Conservation (phyloP, 2,329 filamentous ascomycete species). For the Neobulgaria alba region DNA sequence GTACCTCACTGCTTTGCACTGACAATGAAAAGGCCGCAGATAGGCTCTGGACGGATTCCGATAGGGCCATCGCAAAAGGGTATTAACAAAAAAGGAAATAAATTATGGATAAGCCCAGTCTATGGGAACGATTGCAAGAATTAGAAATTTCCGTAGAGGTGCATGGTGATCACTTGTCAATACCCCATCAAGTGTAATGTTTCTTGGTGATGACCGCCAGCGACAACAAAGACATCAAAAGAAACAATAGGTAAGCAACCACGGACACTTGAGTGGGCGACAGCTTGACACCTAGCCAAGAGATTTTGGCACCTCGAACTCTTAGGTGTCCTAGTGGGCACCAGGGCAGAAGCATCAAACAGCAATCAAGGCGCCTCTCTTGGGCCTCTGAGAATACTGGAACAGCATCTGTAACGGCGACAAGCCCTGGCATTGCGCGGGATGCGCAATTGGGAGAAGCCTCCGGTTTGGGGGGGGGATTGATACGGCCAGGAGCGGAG, state of each 20-base stretch:
- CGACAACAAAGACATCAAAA: constrained; percentile 1
- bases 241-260: background rate
- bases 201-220: background rate
- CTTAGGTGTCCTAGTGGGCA: background rate
- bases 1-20: constrained; percentile 9
- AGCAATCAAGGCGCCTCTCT: background rate
- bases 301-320: background rate
- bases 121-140: constrained; percentile 1
- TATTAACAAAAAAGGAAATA: constrained; percentile 1
- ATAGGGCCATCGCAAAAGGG: constrained; percentile 22
- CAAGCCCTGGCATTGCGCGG: background rate
- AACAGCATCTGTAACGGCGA: constrained; percentile 1
- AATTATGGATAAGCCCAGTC: constrained; percentile 2
- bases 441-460: background rate
- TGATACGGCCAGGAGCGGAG: background rate
- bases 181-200: background rate
- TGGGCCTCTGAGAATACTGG: background rate
- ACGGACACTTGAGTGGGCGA: background rate
- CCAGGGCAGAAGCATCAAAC: background rate
- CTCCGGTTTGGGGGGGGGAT: background rate
- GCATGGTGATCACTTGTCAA: background rate
- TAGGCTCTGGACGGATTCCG: constrained; percentile 26
- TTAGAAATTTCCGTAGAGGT: background rate
- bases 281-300: background rate
- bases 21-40: constrained; percentile 29